These are phyloP conservation scores for Schizopora paradoxa DNA, from an alignment of 1,284 basidiomycete genomes.

Conservation along the genomic window DNA sequence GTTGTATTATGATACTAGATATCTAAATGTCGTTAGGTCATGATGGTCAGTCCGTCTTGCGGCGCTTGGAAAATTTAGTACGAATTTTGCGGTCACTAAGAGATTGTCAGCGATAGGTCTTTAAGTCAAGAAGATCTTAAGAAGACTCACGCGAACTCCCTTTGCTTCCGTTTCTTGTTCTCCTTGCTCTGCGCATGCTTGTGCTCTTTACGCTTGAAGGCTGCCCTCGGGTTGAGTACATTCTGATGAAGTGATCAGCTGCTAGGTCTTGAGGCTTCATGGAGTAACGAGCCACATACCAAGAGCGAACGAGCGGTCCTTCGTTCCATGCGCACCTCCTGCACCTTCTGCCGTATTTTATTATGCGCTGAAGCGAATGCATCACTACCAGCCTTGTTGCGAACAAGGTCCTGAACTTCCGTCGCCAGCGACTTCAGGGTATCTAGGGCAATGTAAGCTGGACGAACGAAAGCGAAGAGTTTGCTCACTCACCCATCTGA, in stretches of 20 bases:
- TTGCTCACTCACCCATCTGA: conserved; percentile 62
- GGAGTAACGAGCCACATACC: conserved; percentile 39
- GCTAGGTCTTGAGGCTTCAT: neutral
- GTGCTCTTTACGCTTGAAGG: conserved; percentile 71
- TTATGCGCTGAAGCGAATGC: conserved; percentile 79
- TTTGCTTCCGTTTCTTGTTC: conserved; percentile 73
- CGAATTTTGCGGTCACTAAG: conserved; percentile 5
- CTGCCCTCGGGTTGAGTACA: conserved; percentile 68
- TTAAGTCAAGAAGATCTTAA: neutral
- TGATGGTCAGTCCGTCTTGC: conserved; percentile 1
- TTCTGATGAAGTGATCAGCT: conserved; percentile 33
- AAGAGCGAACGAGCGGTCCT: conserved; percentile 61
- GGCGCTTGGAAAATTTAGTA: conserved; percentile 4
- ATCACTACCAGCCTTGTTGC: conserved; percentile 79
- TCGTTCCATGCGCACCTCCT: conserved; percentile 68
- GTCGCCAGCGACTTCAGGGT: conserved; percentile 78
- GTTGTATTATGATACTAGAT: too few relatives aligned
- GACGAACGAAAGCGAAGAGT: conserved; percentile 1
- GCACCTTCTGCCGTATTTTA: conserved; percentile 67
- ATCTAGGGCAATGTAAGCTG: conserved; percentile 39
- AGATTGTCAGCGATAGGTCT: neutral
- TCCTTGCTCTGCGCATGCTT: conserved; percentile 72
- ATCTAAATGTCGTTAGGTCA: too few relatives aligned
- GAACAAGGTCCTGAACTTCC: conserved; percentile 87
- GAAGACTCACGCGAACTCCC: conserved; percentile 48